Evolutionary conservation across 2,329 filamentous ascomycete species (phyloP), one percentile per base, ranked within the genome.

Genomic region (Calonectria montana): DNA sequence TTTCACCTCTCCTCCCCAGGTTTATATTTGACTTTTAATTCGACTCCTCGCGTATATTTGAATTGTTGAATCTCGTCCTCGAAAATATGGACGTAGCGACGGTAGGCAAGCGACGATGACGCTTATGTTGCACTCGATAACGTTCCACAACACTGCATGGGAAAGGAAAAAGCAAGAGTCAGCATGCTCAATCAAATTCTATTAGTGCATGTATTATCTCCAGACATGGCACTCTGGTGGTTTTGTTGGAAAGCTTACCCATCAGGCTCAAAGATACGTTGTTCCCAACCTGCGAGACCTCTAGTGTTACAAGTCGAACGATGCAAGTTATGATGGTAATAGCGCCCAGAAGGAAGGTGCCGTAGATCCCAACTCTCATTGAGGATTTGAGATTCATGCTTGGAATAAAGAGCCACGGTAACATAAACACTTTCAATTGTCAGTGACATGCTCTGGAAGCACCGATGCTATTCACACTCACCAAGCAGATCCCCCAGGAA

Each of bases 61-160:
- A 25, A 59, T 39, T 8, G 31, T 37, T 39, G 53, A 59, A 59
- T 39, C 35, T 39, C 64, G 61, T 4, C 75, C 43, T 3, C 75
- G 73, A 16, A 78, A 73, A 15, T 74, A 78, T 13, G 76, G 76
- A 0, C 76, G 67, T 0, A 78, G 70, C 15, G 76, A 70, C 0
- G 76, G 76, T 0, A 78, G 68, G 8, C 76, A 78, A 1, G 76
- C 75, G 2, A 78, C 62, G 13, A 78, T 76, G 1, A 78, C 66
- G 0, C 75, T 73, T 2, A 78, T 71, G 3, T 74, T 73, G 13
- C 27, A 65, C 2, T 78, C 76, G 8, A 78, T 67, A 3, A 50
- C 23, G 16, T 74, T 76, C 76, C 76, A 78, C 1, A 78, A 21
- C 29, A 70, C 75, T 78, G 15, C 16, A 9, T 6, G 9, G 16